Base-by-base conservation (phyloP, 2,329 filamentous ascomycete genomes). In the Clarireedia hainanense region DNA sequence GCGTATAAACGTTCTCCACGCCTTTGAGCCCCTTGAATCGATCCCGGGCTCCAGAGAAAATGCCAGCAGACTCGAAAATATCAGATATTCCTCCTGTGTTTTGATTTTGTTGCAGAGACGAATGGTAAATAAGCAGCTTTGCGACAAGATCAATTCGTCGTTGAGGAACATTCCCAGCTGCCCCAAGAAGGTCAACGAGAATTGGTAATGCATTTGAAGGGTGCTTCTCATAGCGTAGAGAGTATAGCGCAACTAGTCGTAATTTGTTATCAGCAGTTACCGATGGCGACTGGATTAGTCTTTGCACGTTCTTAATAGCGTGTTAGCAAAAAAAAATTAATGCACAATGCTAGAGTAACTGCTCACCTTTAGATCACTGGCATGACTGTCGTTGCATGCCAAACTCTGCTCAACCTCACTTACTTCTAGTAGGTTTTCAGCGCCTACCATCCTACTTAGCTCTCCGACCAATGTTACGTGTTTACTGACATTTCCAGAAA, bases 1-100 rank as follows among this genome's bases (percentile, higher is more conserved):
- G 95, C 0, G 94, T 99, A 70, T 99, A 99, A 27, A 99, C 94
- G 65, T 99, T 99, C 70, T 99, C 95, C 1, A 99, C 94, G 1
- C 94, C 94, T 68, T 97, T 96, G 14, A 99, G 78, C 0, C 94
- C 94, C 67, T 95, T 96, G 71, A 99, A 91, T 5, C 91, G 84
- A 66, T 86, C 89, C 40, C 90, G 81, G 10, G 91, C 91, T 12
- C 89, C 89, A 0, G 89, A 89, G 72, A 99, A 96, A 61, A 99
- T 92, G 4, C 90, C 92, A 0, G 86, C 83, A 0, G 89, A 87
- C 67, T 97, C 91, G 65, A 99, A 97, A 6, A 97, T 83, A 62
- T 97, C 92, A 0, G 90, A 85, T 56, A 96, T 90, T 5, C 89
- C 90, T 9, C 86, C 83, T 2, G 83, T 81, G n/a, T 84, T 78